Conservation (phyloP, 1,284 basidiomycete species). For the Macrocystidia cucumis region DNA sequence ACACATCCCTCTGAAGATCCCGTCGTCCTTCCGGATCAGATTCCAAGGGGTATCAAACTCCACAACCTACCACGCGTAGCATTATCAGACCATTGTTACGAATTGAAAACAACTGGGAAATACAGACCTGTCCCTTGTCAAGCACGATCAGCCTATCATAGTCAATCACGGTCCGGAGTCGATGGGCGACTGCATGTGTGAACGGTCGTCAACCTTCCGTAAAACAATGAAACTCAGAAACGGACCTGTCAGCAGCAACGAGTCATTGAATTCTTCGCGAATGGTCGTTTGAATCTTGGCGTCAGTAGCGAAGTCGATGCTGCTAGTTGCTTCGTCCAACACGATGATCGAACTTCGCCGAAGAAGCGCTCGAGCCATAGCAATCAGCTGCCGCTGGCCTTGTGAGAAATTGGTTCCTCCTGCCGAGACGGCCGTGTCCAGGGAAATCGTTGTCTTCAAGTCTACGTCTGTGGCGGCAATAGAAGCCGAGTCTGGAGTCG, state of each 20-base stretch:
- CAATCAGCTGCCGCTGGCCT: constrained; percentile 79
- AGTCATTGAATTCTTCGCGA: constrained; percentile 67
- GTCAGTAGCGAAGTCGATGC: constrained; percentile 71
- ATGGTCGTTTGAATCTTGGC: constrained; percentile 77
- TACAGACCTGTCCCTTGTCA: constrained; percentile 56
- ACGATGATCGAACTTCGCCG: constrained; percentile 73
- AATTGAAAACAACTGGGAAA: constrained; percentile 2
- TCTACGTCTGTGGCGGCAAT: constrained; percentile 40
- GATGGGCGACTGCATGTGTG: constrained; percentile 57
- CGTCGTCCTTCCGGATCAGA: constrained; percentile 64
- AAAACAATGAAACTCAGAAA: constrained; percentile 2
- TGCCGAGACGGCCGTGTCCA: constrained; percentile 70
- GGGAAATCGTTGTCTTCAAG: constrained; percentile 43
- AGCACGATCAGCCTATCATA: constrained; percentile 81
- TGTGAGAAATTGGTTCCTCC: constrained; percentile 83
- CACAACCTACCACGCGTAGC: constrained; percentile 33
- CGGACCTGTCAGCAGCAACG: constrained; percentile 50
- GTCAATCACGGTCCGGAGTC: constrained; percentile 65
- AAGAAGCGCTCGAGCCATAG: constrained; percentile 73
- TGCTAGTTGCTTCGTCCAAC: constrained; percentile 78
- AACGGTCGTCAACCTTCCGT: constrained; percentile 1
- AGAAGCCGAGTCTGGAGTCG: constrained; percentile 37
- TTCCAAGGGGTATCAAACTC: constrained; percentile 83
- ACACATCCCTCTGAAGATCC: constrained; percentile 77
- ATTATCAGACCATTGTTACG: too few relatives aligned